Conservation (phyloP, 805 yeast species). For the Yamadazyma tumulicola region DNA sequence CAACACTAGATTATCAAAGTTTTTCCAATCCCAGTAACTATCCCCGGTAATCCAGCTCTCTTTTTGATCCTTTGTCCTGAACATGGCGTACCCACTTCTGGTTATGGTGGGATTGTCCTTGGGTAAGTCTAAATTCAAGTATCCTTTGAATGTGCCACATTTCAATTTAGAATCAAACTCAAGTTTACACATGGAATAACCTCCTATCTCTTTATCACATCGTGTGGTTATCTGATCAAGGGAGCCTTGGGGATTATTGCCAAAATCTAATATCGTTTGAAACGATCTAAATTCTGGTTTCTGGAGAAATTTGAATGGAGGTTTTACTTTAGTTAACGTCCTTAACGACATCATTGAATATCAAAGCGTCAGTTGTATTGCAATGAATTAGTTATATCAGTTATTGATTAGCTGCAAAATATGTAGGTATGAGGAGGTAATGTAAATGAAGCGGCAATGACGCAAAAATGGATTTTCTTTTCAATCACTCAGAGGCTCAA, state of each 20-base stretch:
- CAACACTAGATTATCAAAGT: constrained; percentile 57
- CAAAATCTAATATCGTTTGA: constrained; percentile 56
- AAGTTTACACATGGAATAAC: constrained; percentile 63
- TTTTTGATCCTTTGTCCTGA: constrained; percentile 66
- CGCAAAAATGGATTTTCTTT: too few relatives aligned
- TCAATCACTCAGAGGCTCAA: too few relatives aligned
- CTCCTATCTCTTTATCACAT: constrained; percentile 75
- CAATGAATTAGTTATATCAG: too few relatives aligned
- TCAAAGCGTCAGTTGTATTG: too few relatives aligned
- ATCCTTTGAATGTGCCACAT: constrained; percentile 47
- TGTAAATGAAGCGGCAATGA: too few relatives aligned
- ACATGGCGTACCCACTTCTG: constrained; percentile 79
- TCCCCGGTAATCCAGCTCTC: constrained; percentile 48
- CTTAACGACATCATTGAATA: constrained; percentile 46
- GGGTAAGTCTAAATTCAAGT: constrained; percentile 65
- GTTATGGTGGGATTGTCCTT: constrained; percentile 60
- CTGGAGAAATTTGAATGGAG: constrained; percentile 33
- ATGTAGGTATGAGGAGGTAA: too few relatives aligned
- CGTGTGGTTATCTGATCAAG: constrained; percentile 53
- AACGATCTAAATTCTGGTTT: constrained; percentile 24
- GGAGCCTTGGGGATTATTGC: constrained; percentile 43
- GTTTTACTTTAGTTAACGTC: constrained; percentile 36
- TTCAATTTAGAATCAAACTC: constrained; percentile 34
- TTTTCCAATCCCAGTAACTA: constrained; percentile 67
- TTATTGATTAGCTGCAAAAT: too few relatives aligned